A percentile compares a stretch with the other conserved stretches of the same genome.
Evolutionary conservation across 2,329 filamentous ascomycete genomes (phyloP).

Genomic region (Nectriaceae sp.): DNA sequence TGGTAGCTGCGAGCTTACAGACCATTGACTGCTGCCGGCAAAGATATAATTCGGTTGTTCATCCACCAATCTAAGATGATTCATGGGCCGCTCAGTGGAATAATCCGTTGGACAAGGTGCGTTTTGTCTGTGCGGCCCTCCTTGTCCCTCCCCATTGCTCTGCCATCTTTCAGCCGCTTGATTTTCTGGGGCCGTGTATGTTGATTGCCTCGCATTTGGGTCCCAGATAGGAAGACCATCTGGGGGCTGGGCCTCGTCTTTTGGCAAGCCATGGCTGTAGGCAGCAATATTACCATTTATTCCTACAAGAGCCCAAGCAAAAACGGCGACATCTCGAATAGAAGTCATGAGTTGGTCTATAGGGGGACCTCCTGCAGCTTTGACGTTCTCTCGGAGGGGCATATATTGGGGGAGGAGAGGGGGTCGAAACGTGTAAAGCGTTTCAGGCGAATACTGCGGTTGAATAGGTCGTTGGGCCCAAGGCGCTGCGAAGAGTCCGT

Average conservation of each 20-base stretch:
- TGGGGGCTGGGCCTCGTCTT: conserved; percentile 61
- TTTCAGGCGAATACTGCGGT: conserved; percentile 44
- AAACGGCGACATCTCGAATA: conserved; percentile 84
- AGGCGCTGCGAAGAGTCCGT: conserved; percentile 76
- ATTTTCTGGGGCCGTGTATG: conserved; percentile 26
- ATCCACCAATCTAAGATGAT: too few relatives aligned
- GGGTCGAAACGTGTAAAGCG: conserved; percentile 18
- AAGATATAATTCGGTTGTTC: too few relatives aligned
- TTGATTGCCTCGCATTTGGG: conserved; percentile 13
- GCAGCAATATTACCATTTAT: conserved; percentile 75
- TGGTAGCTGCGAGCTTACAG: neutral
- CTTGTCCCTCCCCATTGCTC: conserved; percentile 9
- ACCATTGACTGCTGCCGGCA: too few relatives aligned
- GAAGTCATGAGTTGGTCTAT: conserved; percentile 71
- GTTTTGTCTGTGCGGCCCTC: neutral
- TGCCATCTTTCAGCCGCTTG: conserved; percentile 26
- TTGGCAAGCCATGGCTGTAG: conserved; percentile 62
- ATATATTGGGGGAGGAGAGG: conserved; percentile 46
- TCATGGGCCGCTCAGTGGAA: too few relatives aligned
- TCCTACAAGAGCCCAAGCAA: conserved; percentile 79
- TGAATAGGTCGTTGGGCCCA: conserved; percentile 72
- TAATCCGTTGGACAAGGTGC: neutral
- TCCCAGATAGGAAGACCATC: conserved; percentile 31
- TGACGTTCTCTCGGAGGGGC: conserved; percentile 46
- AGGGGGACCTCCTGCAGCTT: conserved; percentile 53